Base-by-base conservation (phyloP, 2,329 filamentous ascomycete species). In the Pseudocercospora cruenta region DNA sequence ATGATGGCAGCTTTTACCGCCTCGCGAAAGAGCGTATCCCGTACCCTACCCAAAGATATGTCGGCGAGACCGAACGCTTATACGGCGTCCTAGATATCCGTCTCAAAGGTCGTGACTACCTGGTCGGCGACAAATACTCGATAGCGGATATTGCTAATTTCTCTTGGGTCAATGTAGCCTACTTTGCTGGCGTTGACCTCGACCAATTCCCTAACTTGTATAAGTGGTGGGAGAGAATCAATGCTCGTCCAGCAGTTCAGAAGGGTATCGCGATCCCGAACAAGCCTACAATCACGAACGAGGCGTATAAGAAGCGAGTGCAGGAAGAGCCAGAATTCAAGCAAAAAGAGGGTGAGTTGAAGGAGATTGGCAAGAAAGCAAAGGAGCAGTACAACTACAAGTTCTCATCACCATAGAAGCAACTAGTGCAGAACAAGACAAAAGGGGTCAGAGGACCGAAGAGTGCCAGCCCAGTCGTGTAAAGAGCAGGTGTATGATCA, bases 261-360 rank as follows among this genome's bases (percentile, higher is more conserved):
- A 78, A 74, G 59, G 81, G 80, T 5, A 63, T 78, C 9, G 66
- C 70, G 0, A 68, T 82, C 4, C 80, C 81, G 2, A 73, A 69
- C 2, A 78, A 78, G 67, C 77, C 76, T 43, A 47, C 67, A 0
- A 72, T 84, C 14, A 76, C 74, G 5, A 86, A 87, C 69, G 78
- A 74, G 0, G 66, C 71, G 2, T 77, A 83, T 61, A 64, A 76
- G 68, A 75, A 80, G 75, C 77, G 77, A 26, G 59, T 85, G 64
- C 79, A 81, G 72, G 77, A 82, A 2, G 82, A 86, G 39, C 76
- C 79, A 22, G 84, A 84, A 66, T 82, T 81, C 67, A 82, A 78
- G 72, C 77, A 82, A 76, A 79, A 80, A 73, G 79, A 83, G 67
- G 78, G 80, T 39, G 72, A 77, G 66, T 63, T 81, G 22, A 70